These are phyloP conservation scores for Artomyces pyxidatus DNA, from an alignment of 768 basidiomycete genomes.

Conservation along the genomic window DNA sequence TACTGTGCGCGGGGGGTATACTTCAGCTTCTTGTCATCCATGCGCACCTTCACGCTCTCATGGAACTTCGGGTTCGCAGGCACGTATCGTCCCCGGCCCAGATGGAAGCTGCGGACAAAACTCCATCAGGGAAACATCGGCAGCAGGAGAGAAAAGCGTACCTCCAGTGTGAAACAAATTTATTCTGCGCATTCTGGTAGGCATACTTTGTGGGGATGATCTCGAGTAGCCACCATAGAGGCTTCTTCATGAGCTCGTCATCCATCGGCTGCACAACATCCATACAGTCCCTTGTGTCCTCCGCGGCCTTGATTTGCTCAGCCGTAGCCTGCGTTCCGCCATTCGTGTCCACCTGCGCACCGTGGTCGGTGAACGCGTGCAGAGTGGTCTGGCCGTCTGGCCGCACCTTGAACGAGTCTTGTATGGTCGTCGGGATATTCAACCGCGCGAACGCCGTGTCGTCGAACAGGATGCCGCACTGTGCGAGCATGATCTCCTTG, in stretches of 20 bases:
- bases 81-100: constrained; percentile 52
- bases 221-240: constrained; percentile 69
- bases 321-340: neutral
- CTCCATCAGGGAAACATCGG: neutral
- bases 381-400: neutral
- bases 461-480: constrained; percentile 8
- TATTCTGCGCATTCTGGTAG: constrained; percentile 48
- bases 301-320: neutral
- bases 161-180: constrained; percentile 49
- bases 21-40: constrained; percentile 34
- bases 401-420: neutral
- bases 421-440: constrained; percentile 4
- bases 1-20: constrained; percentile 56
- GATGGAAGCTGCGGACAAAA: constrained; percentile 33
- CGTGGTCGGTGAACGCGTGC: neutral
- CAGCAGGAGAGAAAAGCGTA: constrained; percentile 26
- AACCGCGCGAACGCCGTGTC: constrained; percentile 2
- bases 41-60: constrained; percentile 51
- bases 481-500: constrained; percentile 3
- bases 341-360: neutral
- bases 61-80: constrained; percentile 50
- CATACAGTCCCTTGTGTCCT: neutral
- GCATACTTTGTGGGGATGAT: constrained; percentile 44
- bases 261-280: constrained; percentile 43
- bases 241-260: constrained; percentile 38